Conservation (phyloP, 257 asterid species). For the Perilla frutescens region DNA sequence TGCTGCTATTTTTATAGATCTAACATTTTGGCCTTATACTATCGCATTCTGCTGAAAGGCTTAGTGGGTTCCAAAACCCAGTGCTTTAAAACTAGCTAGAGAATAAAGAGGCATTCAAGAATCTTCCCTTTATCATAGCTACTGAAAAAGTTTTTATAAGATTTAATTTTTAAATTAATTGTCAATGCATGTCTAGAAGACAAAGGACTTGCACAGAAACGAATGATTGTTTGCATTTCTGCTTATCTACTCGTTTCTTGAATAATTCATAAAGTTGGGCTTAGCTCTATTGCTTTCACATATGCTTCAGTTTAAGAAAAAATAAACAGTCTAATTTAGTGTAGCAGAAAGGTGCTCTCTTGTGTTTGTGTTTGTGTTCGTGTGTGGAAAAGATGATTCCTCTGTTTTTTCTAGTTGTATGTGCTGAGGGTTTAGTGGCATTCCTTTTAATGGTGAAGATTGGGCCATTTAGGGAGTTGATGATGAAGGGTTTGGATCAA, state of each 20-base stretch:
- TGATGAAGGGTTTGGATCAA: constrained; percentile 83
- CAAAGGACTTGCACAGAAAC: background rate
- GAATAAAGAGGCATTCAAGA: constrained; percentile 23
- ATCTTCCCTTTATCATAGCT: background rate
- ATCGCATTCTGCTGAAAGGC: constrained; percentile 7
- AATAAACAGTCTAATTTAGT: constrained; percentile 1
- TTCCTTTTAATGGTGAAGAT: constrained; percentile 90
- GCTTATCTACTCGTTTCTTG: background rate
- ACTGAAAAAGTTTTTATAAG: constrained; percentile 8
- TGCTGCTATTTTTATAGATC: constrained; percentile 27
- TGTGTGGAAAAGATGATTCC: constrained; percentile 65
- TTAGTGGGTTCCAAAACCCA: background rate
- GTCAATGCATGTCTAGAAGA: constrained; percentile 1
- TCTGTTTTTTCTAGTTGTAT: constrained; percentile 76
- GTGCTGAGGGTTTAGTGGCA: constrained; percentile 77
- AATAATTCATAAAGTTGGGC: background rate
- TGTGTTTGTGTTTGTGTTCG: background rate
- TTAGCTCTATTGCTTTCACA: background rate
- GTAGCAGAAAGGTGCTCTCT: constrained; percentile 11
- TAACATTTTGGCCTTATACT: background rate
- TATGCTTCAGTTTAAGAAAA: background rate
- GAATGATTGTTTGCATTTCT: background rate
- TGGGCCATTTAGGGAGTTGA: constrained; percentile 86
- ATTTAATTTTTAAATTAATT: background rate
- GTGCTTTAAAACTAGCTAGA: background rate